phyloP scores from a whole-genome alignment of 352 stramenopile genomes.

The Phytopythium cucurbitacearum region DNA sequence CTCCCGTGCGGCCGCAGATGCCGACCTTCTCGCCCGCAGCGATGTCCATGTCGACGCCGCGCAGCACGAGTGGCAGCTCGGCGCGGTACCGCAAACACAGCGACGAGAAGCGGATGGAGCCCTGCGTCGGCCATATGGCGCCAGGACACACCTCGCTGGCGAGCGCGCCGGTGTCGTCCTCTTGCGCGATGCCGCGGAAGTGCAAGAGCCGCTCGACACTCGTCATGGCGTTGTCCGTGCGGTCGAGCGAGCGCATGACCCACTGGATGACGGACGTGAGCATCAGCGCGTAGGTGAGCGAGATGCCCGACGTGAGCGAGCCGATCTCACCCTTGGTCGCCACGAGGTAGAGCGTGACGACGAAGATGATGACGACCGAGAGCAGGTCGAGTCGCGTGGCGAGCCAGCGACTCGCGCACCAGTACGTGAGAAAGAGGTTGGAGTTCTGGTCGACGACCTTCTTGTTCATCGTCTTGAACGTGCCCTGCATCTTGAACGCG shows the following conservation, averaged over 20 bases:
- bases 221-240: slow-evolving; percentile 56
- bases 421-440: slow-evolving; percentile 34
- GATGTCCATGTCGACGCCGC: slow-evolving; percentile 27
- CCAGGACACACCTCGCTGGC: slow-evolving; percentile 4
- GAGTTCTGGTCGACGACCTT: slow-evolving; percentile 34
- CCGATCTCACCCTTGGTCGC: slow-evolving; percentile 32
- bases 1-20: slow-evolving; percentile 41
- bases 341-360: slow-evolving; percentile 83
- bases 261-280: slow-evolving; percentile 41
- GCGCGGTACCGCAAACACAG: slow-evolving; percentile 31
- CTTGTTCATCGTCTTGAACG: slow-evolving; percentile 29
- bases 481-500: slow-evolving; percentile 44
- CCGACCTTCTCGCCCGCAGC: slow-evolving; percentile 41
- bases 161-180: slow-evolving; percentile 18
- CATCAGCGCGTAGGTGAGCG: slow-evolving; percentile 30
- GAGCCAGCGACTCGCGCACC: slow-evolving; percentile 84
- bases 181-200: slow-evolving; percentile 33
- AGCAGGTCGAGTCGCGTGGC: slow-evolving; percentile 87
- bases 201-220: slow-evolving; percentile 34
- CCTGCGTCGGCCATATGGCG: slow-evolving; percentile 17
- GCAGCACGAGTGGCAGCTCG: slow-evolving; percentile 32
- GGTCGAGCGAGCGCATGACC: slow-evolving; percentile 19
- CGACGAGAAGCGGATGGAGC: slow-evolving; percentile 16
- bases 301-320: slow-evolving; percentile 17
- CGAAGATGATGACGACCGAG: slow-evolving; percentile 81